Percentiles rank a stretch among this genome's conserved stretches.
Conservation (phyloP, 2,329 filamentous ascomycete species). For the Diaporthe sp. region DNA sequence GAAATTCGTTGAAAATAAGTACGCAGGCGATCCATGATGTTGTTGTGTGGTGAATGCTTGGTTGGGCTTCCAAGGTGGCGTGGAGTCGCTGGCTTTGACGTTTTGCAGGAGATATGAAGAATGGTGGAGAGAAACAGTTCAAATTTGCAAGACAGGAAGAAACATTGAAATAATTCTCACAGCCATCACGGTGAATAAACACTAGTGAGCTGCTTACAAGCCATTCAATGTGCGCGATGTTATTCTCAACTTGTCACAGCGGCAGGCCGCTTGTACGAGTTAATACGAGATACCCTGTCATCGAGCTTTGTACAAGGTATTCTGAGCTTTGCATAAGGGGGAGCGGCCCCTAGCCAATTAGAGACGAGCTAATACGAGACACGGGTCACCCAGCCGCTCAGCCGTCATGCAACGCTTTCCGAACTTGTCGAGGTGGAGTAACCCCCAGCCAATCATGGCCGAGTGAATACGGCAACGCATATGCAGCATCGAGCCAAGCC, state of each 20-base stretch:
- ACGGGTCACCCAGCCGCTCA: not conserved
- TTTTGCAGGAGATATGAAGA: not conserved
- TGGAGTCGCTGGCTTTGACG: not conserved
- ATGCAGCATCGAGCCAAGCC: not conserved
- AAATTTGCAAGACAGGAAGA: not conserved
- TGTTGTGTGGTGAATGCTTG: not conserved
- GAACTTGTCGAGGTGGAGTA: not conserved
- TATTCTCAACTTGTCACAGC: not conserved
- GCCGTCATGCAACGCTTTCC: not conserved
- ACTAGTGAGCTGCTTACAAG: not conserved
- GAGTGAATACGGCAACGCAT: not conserved
- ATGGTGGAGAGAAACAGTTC: not conserved
- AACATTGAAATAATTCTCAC: not conserved
- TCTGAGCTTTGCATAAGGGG: not conserved
- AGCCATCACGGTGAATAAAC: too few relatives aligned
- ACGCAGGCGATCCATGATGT: not conserved
- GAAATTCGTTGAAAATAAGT: not conserved
- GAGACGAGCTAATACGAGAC: not conserved
- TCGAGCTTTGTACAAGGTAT: not conserved
- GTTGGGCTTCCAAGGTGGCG: not conserved
- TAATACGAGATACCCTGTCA: conserved; percentile 7
- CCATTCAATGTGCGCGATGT: too few relatives aligned
- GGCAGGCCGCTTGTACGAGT: not conserved
- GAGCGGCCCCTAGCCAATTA: not conserved
- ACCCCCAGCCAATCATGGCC: not conserved